Percentiles rank a stretch among this genome's conserved stretches.
Evolutionary conservation across 306 rosid genomes (phyloP).

Genomic region (Pterocarpus macrocarpus): DNA sequence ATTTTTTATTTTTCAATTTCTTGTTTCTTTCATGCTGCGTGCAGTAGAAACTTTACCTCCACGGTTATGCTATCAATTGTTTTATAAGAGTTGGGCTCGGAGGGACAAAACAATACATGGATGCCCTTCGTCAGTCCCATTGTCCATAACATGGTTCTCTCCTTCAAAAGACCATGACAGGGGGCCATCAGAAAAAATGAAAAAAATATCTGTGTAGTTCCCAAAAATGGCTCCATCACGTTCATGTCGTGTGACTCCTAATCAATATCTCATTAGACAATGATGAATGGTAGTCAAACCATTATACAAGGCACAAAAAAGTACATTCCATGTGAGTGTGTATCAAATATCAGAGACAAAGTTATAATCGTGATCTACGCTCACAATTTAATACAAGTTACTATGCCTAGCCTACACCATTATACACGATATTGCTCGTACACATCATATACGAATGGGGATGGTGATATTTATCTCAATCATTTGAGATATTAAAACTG

Average conservation of each 20-base stretch:
- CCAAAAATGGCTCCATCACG: conserved; percentile 13
- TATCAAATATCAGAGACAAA: neutral
- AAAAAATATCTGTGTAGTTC: neutral
- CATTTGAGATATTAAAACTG: conserved; percentile 31
- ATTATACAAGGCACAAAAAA: neutral
- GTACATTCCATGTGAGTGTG: neutral
- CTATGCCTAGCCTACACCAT: neutral
- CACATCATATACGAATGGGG: neutral
- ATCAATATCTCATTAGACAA: neutral
- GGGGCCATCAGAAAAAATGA: conserved; percentile 28
- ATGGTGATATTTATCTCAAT: conserved; percentile 32
- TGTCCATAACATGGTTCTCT: neutral
- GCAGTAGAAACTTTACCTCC: neutral
- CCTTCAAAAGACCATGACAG: neutral
- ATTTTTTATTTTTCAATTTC: neutral
- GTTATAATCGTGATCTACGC: neutral
- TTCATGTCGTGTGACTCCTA: neutral
- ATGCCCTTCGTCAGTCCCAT: neutral
- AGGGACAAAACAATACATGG: conserved; percentile 23
- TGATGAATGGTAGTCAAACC: neutral
- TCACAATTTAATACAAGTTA: neutral
- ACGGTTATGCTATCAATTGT: neutral
- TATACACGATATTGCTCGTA: neutral
- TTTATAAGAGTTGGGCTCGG: neutral
- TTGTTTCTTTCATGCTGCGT: neutral